Percentiles rank a stretch among this genome's conserved stretches.
phyloP scores from a whole-genome alignment of 2,329 filamentous ascomycete genomes.

The Venturia pyrina region DNA sequence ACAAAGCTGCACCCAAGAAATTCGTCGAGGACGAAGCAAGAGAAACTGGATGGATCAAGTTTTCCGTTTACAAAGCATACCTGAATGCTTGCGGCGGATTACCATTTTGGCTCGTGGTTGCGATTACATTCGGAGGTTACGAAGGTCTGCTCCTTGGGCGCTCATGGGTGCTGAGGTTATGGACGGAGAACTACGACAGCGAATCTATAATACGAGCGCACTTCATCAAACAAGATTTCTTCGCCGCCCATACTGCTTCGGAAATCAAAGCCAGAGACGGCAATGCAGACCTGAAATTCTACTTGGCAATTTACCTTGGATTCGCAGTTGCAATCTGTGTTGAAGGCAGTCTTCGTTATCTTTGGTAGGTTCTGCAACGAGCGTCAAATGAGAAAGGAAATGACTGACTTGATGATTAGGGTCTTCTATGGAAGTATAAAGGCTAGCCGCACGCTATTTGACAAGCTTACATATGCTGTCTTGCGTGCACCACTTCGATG shows the following conservation, averaged over 20 bases:
- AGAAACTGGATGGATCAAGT: constrained; percentile 59
- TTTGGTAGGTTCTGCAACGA: constrained; percentile 27
- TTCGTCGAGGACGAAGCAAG: constrained; percentile 69
- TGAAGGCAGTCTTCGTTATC: constrained; percentile 53
- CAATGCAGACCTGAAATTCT: background rate
- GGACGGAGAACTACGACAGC: constrained; percentile 26
- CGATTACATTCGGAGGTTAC: constrained; percentile 45
- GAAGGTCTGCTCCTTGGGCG: constrained; percentile 44
- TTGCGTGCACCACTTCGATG: constrained; percentile 54
- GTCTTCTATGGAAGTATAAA: constrained; percentile 55
- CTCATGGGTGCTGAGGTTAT: constrained; percentile 55
- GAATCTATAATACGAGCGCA: background rate
- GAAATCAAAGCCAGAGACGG: background rate
- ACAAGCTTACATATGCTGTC: constrained; percentile 54
- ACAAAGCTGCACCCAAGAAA: constrained; percentile 43
- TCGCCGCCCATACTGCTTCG: background rate
- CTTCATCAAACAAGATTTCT: background rate
- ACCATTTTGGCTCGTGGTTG: constrained; percentile 47
- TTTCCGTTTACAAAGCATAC: constrained; percentile 57
- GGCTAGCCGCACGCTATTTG: constrained; percentile 60
- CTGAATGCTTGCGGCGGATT: constrained; percentile 55
- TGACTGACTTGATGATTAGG: background rate
- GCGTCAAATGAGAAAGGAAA: background rate
- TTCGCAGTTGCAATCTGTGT: constrained; percentile 49
- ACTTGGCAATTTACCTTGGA: constrained; percentile 53